phyloP scores from a whole-genome alignment of 345 rosid genomes.

The Hibiscus trionum region DNA sequence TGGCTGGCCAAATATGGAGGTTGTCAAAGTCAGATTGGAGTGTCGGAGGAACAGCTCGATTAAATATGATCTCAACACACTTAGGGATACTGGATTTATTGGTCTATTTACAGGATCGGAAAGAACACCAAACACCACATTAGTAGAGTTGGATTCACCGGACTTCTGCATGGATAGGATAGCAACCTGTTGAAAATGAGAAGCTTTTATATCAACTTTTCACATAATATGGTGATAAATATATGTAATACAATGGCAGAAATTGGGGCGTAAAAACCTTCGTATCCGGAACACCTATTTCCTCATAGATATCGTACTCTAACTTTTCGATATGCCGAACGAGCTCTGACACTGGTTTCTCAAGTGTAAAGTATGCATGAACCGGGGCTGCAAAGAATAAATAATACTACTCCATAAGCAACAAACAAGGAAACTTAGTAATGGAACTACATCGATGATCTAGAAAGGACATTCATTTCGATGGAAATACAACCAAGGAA shows the following conservation, averaged over 20 bases:
- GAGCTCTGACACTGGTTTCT: constrained; percentile 10
- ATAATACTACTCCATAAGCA: constrained; percentile 4
- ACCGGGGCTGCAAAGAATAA: constrained; percentile 12
- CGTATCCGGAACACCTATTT: constrained; percentile 46
- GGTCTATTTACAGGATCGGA: constrained; percentile 35
- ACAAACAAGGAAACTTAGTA: not conserved
- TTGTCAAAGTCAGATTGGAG: constrained; percentile 52
- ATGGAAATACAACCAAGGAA: not conserved
- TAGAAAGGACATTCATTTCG: not conserved
- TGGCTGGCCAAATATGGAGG: constrained; percentile 49
- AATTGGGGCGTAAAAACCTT: constrained; percentile 39
- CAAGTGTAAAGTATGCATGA: constrained; percentile 7
- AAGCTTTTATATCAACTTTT: constrained; percentile 10
- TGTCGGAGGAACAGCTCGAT: constrained; percentile 48
- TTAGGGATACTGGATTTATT: constrained; percentile 34
- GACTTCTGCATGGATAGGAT: constrained; percentile 59
- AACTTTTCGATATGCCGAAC: constrained; percentile 4
- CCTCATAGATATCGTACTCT: constrained; percentile 40
- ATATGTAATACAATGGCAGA: not conserved
- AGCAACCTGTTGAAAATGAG: constrained; percentile 51
- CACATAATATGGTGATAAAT: not conserved
- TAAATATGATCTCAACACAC: constrained; percentile 48
- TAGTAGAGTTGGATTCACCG: constrained; percentile 39
- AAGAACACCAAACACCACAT: constrained; percentile 66
- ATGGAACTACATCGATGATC: not conserved